Evolutionary conservation across 768 basidiomycete genomes (phyloP).

Genomic region (Mycena chlorophos): DNA sequence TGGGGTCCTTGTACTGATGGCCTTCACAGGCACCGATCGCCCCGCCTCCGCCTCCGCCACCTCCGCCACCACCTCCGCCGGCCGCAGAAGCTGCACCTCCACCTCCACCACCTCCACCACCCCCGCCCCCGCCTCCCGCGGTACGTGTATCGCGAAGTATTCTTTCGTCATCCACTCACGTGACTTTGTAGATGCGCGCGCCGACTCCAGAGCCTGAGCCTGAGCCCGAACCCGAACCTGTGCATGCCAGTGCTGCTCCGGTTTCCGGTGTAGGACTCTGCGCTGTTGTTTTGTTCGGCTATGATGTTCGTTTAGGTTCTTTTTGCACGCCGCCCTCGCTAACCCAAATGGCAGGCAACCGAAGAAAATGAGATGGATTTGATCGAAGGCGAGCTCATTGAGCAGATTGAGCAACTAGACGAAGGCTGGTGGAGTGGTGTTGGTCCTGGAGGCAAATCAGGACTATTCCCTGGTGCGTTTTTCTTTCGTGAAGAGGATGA

Average conservation of each 20-base stretch:
- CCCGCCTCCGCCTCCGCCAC: constrained; percentile 45
- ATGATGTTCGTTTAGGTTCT: constrained; percentile 52
- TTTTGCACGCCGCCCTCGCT: background rate
- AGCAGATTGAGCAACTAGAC: constrained; percentile 80
- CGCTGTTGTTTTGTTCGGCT: constrained; percentile 80
- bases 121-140: constrained; percentile 34
- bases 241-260: too few species aligned
- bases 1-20: too few species aligned
- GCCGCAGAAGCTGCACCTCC: constrained; percentile 36
- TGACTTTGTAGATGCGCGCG: constrained; percentile 13
- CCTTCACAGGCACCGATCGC: too few species aligned
- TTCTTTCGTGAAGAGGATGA: background rate
- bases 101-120: constrained; percentile 40
- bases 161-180: background rate
- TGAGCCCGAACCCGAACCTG: constrained; percentile 22
- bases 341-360: constrained; percentile 47
- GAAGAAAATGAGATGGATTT: constrained; percentile 88
- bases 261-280: constrained; percentile 50
- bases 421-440: constrained; percentile 93
- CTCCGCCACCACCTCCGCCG: constrained; percentile 36
- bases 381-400: constrained; percentile 77
- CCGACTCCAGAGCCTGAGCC: constrained; percentile 23
- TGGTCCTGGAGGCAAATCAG: constrained; percentile 67
- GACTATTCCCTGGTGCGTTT: constrained; percentile 77
- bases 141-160: constrained; percentile 12